Evolutionary conservation across 2,329 filamentous ascomycete species (phyloP).

Genomic region (Mariannaea elegans): DNA sequence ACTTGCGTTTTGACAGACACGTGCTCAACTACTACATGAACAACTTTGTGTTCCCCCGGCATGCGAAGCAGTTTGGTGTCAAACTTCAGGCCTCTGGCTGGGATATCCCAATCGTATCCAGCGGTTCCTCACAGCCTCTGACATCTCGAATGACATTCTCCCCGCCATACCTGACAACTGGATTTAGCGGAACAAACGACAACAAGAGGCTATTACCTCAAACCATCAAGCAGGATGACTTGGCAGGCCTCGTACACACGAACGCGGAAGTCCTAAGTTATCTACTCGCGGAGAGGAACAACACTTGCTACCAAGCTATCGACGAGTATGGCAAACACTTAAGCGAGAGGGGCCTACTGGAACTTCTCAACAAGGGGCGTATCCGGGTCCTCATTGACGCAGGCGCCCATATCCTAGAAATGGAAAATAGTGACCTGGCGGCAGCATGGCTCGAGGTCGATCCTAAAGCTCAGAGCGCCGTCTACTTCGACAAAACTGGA

Average conservation of each 20-base stretch:
- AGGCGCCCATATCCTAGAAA: constrained; percentile 71
- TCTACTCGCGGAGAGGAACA: constrained; percentile 62
- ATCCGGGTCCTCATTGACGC: constrained; percentile 70
- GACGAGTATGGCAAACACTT: constrained; percentile 48
- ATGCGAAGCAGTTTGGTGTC: constrained; percentile 70
- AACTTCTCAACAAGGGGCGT: constrained; percentile 5
- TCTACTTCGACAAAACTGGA: constrained; percentile 57
- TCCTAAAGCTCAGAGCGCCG: constrained; percentile 53
- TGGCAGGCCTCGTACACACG: constrained; percentile 64
- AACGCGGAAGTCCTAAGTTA: constrained; percentile 71
- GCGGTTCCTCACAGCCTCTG: background rate
- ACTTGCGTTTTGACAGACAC: constrained; percentile 54
- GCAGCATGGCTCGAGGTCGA: constrained; percentile 61
- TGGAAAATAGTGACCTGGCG: constrained; percentile 61
- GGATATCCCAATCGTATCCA: constrained; percentile 65
- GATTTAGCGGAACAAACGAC: constrained; percentile 79
- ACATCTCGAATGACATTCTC: background rate
- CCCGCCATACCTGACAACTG: constrained; percentile 59
- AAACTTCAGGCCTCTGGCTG: constrained; percentile 74
- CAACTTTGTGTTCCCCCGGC: constrained; percentile 69
- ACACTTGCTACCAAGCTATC: constrained; percentile 50
- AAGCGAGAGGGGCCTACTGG: constrained; percentile 45
- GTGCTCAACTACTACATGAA: constrained; percentile 70
- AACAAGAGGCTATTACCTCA: constrained; percentile 66
- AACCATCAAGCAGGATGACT: constrained; percentile 69